Conservation (phyloP, 345 rosid genomes). For the Psidium friedrichsthalianum region DNA sequence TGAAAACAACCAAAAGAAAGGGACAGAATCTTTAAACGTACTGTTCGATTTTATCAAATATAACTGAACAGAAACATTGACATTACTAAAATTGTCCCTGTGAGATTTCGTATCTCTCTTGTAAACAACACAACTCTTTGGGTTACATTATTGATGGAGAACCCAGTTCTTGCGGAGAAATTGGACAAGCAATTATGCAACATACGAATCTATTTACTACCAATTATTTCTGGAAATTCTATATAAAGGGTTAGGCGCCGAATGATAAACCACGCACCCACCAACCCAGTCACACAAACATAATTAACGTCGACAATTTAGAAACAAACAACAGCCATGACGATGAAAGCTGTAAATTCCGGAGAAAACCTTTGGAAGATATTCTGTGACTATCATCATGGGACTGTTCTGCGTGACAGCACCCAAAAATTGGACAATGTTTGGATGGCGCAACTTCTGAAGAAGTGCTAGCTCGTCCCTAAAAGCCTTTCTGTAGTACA, state of each 20-base stretch:
- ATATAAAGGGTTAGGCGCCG: neutral
- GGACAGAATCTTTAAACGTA: neutral
- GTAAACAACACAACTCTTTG: neutral
- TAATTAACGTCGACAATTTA: neutral
- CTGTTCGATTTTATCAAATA: neutral
- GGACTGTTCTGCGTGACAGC: constrained; percentile 88
- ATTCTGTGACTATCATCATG: constrained; percentile 84
- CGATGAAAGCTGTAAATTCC: neutral
- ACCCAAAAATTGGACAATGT: constrained; percentile 80
- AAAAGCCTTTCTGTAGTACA: constrained; percentile 49
- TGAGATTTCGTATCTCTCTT: neutral
- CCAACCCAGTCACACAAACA: neutral
- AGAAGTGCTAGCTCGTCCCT: constrained; percentile 73
- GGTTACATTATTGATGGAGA: neutral
- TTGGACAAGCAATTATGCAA: neutral
- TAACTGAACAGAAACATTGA: neutral
- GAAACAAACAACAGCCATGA: neutral
- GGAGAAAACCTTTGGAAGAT: constrained; percentile 46
- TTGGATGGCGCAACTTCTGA: constrained; percentile 82
- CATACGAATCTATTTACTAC: neutral
- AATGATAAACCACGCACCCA: neutral
- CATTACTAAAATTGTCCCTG: neutral
- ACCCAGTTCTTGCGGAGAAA: neutral
- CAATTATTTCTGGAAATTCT: neutral
- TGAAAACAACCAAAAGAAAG: neutral